Conservation (phyloP, 176 grass and related monocot genomes). For the Zizania latifolia region DNA sequence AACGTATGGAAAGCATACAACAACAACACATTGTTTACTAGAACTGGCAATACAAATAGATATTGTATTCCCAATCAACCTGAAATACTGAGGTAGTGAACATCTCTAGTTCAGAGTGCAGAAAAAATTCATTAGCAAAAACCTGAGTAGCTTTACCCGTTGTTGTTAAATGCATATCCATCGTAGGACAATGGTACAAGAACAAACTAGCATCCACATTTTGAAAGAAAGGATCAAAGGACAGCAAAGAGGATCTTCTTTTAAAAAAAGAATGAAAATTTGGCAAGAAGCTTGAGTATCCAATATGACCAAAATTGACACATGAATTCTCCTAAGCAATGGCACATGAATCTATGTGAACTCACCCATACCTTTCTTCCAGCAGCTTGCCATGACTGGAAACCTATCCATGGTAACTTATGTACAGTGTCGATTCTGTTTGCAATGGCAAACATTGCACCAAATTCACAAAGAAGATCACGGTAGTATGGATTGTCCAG, state of each 20-base stretch:
- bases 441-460: conserved; percentile 77
- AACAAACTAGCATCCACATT: neutral
- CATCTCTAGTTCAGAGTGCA: conserved; percentile 1
- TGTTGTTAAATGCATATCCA: neutral
- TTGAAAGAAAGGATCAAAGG: conserved; percentile 2
- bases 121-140: neutral
- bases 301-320: conserved; percentile 19
- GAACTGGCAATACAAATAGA: neutral
- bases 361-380: conserved; percentile 60
- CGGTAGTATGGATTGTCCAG: conserved; percentile 66
- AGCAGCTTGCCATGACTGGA: conserved; percentile 92
- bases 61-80: neutral
- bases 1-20: neutral
- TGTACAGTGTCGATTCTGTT: conserved; percentile 81
- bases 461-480: conserved; percentile 84
- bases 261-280: conserved; percentile 6
- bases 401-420: conserved; percentile 98
- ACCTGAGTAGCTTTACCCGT: neutral
- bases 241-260: neutral
- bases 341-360: conserved; percentile 1
- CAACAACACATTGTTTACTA: neutral
- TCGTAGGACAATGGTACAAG: neutral
- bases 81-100: neutral
- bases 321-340: neutral
- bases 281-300: neutral